phyloP scores from a whole-genome alignment of 352 stramenopile genomes.

The Phytophthora capsici region DNA sequence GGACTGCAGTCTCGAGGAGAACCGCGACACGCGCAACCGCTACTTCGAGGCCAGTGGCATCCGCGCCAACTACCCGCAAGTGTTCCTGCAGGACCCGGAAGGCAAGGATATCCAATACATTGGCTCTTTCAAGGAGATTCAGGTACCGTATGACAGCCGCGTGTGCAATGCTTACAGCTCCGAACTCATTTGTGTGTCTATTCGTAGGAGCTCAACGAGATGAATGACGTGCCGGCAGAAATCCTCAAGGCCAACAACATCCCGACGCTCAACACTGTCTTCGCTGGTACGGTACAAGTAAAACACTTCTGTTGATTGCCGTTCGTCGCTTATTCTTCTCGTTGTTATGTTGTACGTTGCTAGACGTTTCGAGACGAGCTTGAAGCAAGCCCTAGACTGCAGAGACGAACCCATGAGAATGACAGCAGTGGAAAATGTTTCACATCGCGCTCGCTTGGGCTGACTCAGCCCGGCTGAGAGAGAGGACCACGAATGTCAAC shows the following conservation, averaged over 20 bases:
- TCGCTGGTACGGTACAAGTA: slow-evolving; percentile 51
- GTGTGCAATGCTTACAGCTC: slow-evolving; percentile 6
- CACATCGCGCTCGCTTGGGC: slow-evolving; percentile 6
- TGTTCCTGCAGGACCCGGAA: slow-evolving; percentile 75
- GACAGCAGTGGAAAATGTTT: slow-evolving; percentile 9
- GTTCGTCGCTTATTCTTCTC: slow-evolving; percentile 23
- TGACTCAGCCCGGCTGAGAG: too few species aligned
- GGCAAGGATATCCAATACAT: slow-evolving; percentile 63
- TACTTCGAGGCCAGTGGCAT: slow-evolving; percentile 85
- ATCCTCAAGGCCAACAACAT: slow-evolving; percentile 84
- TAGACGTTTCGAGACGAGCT: slow-evolving; percentile 39
- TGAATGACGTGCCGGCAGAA: slow-evolving; percentile 79
- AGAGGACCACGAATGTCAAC: background rate
- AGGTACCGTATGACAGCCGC: slow-evolving; percentile 44
- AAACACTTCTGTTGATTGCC: background rate
- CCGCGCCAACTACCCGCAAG: slow-evolving; percentile 87
- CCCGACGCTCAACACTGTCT: slow-evolving; percentile 71
- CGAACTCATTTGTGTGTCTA: slow-evolving; percentile 10
- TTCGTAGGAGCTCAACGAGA: slow-evolving; percentile 79
- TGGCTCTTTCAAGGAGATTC: slow-evolving; percentile 82
- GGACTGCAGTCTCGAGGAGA: slow-evolving; percentile 84
- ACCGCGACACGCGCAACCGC: slow-evolving; percentile 70
- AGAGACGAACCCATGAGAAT: slow-evolving; percentile 16
- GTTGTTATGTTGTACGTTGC: slow-evolving; percentile 27
- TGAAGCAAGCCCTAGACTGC: slow-evolving; percentile 21